These are phyloP conservation scores for Pneumocystis oryctolagi DNA, from an alignment of 1,139 yeast genomes.

Conservation along the genomic window DNA sequence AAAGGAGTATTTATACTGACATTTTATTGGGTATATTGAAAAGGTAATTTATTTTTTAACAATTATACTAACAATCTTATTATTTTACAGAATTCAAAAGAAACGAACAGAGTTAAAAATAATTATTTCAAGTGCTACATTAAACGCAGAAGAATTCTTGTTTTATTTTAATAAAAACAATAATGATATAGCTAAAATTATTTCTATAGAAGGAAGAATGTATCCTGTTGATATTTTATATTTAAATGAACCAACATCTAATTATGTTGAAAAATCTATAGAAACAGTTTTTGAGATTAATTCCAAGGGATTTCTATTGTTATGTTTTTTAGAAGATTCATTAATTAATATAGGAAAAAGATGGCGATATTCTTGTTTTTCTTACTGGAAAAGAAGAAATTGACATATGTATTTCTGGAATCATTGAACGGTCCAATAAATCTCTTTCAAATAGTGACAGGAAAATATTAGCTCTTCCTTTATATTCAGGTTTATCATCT, in stretches of 20 bases:
- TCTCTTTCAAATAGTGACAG: slow-evolving; percentile 11
- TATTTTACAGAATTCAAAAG: slow-evolving; percentile 19
- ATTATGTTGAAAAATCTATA: slow-evolving; percentile 58
- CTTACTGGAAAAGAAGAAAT: slow-evolving; percentile 83
- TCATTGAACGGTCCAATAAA: slow-evolving; percentile 38
- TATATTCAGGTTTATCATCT: slow-evolving; percentile 71
- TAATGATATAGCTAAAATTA: slow-evolving; percentile 12
- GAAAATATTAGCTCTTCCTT: slow-evolving; percentile 50
- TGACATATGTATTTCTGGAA: slow-evolving; percentile 48
- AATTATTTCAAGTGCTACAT: slow-evolving; percentile 40
- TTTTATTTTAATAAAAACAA: slow-evolving; percentile 25
- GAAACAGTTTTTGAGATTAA: slow-evolving; percentile 66
- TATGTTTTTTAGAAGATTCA: slow-evolving; percentile 29
- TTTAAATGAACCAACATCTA: slow-evolving; percentile 57
- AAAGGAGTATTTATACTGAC: slow-evolving; percentile 64
- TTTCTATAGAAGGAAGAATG: slow-evolving; percentile 47
- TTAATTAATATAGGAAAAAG: slow-evolving; percentile 38
- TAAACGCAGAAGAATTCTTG: slow-evolving; percentile 38
- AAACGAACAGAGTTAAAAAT: slow-evolving; percentile 35
- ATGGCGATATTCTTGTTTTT: slow-evolving; percentile 65
- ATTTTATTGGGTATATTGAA: slow-evolving; percentile 57
- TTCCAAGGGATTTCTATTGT: slow-evolving; percentile 23
- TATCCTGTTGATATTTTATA: slow-evolving; percentile 67
- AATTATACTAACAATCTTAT: not conserved
- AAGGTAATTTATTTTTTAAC: slow-evolving; percentile 18